Percentiles rank a stretch among this genome's conserved stretches.
phyloP scores from a whole-genome alignment of 176 grass and related monocot species.

The Avena insularis region DNA sequence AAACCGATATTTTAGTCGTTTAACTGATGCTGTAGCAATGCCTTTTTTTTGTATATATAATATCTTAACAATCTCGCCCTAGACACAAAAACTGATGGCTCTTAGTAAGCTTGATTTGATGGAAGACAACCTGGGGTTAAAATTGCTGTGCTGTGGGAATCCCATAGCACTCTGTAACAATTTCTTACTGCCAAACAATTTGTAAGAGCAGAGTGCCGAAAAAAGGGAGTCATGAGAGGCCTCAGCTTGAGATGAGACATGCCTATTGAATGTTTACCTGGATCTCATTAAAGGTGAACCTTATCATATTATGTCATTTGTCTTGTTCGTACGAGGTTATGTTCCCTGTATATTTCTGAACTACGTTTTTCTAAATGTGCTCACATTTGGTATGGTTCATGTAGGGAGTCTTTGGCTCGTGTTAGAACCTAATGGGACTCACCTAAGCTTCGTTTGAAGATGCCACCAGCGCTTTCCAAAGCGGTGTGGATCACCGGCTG shows the following conservation, averaged over 20 bases:
- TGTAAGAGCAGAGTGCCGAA: neutral
- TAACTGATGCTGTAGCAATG: constrained; percentile 8
- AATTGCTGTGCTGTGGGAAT: constrained; percentile 1
- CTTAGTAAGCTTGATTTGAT: constrained; percentile 7
- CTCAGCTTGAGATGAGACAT: neutral
- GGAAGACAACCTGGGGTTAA: constrained; percentile 16
- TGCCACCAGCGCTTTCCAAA: neutral
- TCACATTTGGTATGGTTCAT: constrained; percentile 29
- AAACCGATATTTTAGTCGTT: constrained; percentile 32
- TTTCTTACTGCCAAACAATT: constrained; percentile 11
- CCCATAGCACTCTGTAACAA: constrained; percentile 15
- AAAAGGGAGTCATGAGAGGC: neutral
- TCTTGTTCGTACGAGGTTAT: constrained; percentile 5
- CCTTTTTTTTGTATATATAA: constrained; percentile 40
- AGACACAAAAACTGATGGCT: constrained; percentile 12
- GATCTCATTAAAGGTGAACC: constrained; percentile 1
- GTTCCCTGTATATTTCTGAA: constrained; percentile 34
- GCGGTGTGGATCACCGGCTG: neutral
- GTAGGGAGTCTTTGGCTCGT: constrained; percentile 12
- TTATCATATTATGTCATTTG: constrained; percentile 22
- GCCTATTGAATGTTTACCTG: neutral
- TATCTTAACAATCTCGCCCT: constrained; percentile 20
- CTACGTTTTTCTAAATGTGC: constrained; percentile 32
- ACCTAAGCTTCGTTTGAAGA: constrained; percentile 12
- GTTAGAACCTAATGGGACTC: constrained; percentile 9